Evolutionary conservation across 192 early-diverging fungal genomes (phyloP).

Genomic region (Rhizoclosmatium sp.): DNA sequence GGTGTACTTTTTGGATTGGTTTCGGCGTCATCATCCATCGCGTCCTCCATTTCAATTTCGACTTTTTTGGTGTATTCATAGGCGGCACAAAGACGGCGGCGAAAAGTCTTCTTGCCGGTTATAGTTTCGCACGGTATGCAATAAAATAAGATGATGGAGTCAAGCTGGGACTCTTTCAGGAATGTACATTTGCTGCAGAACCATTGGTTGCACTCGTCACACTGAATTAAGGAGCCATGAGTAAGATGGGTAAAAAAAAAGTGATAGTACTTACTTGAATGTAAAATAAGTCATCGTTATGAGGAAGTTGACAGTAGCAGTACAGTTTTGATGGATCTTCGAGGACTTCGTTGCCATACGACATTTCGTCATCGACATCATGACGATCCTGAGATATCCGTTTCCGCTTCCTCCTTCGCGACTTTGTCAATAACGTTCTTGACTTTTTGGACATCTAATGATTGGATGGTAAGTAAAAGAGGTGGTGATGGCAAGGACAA

Average conservation of each 20-base stretch:
- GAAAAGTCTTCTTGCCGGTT: slow-evolving; percentile 31
- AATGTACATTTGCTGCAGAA: slow-evolving; percentile 27
- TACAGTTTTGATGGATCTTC: slow-evolving; percentile 29
- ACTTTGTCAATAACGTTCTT: slow-evolving; percentile 21
- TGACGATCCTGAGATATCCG: neutral
- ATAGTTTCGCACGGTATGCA: slow-evolving; percentile 26
- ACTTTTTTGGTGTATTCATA: slow-evolving; percentile 29
- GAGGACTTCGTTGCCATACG: neutral
- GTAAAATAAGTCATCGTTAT: slow-evolving; percentile 24
- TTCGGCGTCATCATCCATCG: neutral
- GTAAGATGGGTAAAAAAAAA: neutral
- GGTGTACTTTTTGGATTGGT: neutral
- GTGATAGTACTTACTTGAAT: slow-evolving; percentile 20
- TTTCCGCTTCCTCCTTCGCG: slow-evolving; percentile 9
- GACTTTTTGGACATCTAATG: slow-evolving; percentile 18
- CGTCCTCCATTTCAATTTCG: slow-evolving; percentile 24
- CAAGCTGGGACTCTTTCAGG: slow-evolving; percentile 33
- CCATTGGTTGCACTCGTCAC: slow-evolving; percentile 39
- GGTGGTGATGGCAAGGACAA: no score
- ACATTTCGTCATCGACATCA: neutral
- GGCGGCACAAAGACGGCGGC: slow-evolving; percentile 21
- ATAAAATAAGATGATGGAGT: slow-evolving; percentile 32
- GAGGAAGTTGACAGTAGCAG: slow-evolving; percentile 34
- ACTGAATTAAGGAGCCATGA: slow-evolving; percentile 5
- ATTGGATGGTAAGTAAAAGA: no score